phyloP scores from a whole-genome alignment of 2,329 filamentous ascomycete species.

The Metarhizium sp. region DNA sequence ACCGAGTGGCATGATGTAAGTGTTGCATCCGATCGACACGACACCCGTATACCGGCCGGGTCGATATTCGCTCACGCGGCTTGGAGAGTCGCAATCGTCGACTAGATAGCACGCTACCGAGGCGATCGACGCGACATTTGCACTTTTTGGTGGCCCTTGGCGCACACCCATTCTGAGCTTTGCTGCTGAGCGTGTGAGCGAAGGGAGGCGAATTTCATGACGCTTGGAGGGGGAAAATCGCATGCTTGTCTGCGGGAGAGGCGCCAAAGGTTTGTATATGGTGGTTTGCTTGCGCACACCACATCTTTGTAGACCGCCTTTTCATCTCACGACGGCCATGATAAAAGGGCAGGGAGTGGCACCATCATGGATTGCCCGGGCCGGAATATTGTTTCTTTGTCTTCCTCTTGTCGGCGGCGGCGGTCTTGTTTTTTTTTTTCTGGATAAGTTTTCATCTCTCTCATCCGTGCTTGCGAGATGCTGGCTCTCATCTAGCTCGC shows the following conservation, averaged over 20 bases:
- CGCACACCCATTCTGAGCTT: no score
- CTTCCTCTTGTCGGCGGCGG: neutral
- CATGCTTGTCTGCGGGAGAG: no score
- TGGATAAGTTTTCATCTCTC: neutral
- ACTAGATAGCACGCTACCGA: no score
- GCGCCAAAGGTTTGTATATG: neutral
- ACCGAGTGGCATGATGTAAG: no score
- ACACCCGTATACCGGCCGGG: conserved; percentile 4
- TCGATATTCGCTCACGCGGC: neutral
- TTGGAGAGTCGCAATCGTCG: no score
- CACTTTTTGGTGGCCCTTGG: no score
- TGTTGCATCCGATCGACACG: neutral
- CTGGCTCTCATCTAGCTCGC: neutral
- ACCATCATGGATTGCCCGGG: neutral
- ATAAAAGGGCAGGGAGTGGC: neutral
- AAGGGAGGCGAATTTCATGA: neutral
- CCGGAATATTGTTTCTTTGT: neutral
- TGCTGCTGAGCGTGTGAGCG: no score
- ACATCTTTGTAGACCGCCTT: neutral
- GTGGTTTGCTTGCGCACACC: neutral
- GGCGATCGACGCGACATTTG: no score
- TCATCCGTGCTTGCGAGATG: neutral
- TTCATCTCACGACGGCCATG: neutral
- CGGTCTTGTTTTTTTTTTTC: neutral
- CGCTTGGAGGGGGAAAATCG: neutral